phyloP scores from a whole-genome alignment of 139 green algal genomes.

The Yamagishiella unicocca region DNA sequence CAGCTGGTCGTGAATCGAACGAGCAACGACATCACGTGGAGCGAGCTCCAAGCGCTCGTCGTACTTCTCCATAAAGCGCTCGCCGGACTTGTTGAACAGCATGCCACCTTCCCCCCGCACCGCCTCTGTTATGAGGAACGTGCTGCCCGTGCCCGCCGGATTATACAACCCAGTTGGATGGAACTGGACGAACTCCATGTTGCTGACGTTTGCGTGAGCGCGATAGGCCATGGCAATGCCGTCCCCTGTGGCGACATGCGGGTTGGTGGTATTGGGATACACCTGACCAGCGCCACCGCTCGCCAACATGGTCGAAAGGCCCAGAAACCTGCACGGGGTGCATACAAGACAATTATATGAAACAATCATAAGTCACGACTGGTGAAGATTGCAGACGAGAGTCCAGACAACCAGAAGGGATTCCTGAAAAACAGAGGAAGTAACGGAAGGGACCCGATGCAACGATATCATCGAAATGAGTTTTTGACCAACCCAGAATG shows the following conservation, averaged over 20 bases:
- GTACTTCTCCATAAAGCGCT: constrained; percentile 96
- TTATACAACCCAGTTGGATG: constrained; percentile 92
- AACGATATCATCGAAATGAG: too few relatives aligned
- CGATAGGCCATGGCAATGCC: constrained; percentile 96
- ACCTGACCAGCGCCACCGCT: constrained; percentile 93
- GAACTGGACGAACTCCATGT: constrained; percentile 99
- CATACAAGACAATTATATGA: background rate
- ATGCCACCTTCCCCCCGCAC: constrained; percentile 93
- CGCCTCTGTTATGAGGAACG: constrained; percentile 97
- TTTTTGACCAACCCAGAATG: too few relatives aligned
- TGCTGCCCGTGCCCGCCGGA: constrained; percentile 57
- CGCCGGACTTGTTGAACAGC: constrained; percentile 88
- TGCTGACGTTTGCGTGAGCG: constrained; percentile 83
- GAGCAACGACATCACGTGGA: constrained; percentile 95
- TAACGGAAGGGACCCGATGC: too few relatives aligned
- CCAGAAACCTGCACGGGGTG: constrained; percentile 66
- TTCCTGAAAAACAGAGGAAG: too few relatives aligned
- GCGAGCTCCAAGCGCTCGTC: constrained; percentile 95
- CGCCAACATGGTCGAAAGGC: constrained; percentile 90
- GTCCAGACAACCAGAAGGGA: too few relatives aligned
- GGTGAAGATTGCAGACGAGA: too few relatives aligned
- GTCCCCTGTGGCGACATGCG: constrained; percentile 94
- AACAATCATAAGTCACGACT: too few relatives aligned
- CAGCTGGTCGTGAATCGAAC: constrained; percentile 93
- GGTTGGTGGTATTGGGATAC: constrained; percentile 98